Conservation (phyloP, 2,329 filamentous ascomycete genomes). For the Pezicula rhizophila region DNA sequence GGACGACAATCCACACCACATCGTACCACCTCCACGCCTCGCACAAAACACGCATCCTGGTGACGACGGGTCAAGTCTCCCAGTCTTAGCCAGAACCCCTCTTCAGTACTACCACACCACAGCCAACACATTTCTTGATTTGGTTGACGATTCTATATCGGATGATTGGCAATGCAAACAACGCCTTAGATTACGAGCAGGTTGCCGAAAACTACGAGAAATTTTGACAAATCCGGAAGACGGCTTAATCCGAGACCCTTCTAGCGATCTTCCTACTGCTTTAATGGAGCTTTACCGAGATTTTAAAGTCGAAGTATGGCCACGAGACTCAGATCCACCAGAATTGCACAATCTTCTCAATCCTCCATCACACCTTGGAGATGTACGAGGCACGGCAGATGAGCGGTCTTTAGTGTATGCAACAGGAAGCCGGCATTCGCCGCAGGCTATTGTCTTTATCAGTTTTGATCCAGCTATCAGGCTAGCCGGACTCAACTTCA, state of each 20-base stretch:
- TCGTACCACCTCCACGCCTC: slow-evolving; percentile 29
- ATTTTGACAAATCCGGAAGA: slow-evolving; percentile 11
- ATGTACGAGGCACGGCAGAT: slow-evolving; percentile 38
- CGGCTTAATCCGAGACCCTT: slow-evolving; percentile 9
- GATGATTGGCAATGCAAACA: slow-evolving; percentile 28
- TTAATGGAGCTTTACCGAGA: slow-evolving; percentile 21
- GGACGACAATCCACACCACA: slow-evolving; percentile 32
- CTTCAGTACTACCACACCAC: slow-evolving; percentile 48
- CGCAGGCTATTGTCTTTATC: slow-evolving; percentile 34
- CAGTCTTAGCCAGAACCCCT: slow-evolving; percentile 44
- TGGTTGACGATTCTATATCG: slow-evolving; percentile 45
- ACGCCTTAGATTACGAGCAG: slow-evolving; percentile 43
- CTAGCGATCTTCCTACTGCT: slow-evolving; percentile 11
- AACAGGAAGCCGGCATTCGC: slow-evolving; percentile 22
- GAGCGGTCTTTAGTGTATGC: slow-evolving; percentile 43
- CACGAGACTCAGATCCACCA: slow-evolving; percentile 18
- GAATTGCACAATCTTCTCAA: slow-evolving; percentile 34
- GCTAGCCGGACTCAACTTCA: slow-evolving; percentile 22
- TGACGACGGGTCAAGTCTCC: slow-evolving; percentile 34
- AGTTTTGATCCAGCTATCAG: slow-evolving; percentile 36
- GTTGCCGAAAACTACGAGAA: slow-evolving; percentile 34
- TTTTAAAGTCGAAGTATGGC: slow-evolving; percentile 29
- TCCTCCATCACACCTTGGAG: slow-evolving; percentile 29
- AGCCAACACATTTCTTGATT: slow-evolving; percentile 51
- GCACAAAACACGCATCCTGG: slow-evolving; percentile 43